Base-by-base conservation (phyloP, 2,329 filamentous ascomycete genomes). In the Cordyceps cateniannulata region DNA sequence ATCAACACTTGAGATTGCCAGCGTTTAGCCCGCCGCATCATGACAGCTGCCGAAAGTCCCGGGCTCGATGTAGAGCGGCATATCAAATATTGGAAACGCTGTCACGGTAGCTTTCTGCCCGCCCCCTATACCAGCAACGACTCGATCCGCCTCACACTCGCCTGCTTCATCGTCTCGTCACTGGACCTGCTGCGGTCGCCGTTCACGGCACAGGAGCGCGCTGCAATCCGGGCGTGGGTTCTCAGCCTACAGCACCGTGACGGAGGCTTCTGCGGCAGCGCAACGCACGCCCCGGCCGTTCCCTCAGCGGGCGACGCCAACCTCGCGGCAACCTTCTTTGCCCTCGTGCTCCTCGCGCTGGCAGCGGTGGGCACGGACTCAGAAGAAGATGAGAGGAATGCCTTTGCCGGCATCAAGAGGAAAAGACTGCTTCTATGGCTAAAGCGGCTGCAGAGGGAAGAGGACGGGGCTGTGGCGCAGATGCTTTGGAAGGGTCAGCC, bases 381-480 rank as follows among this genome's bases (percentile, higher is more conserved):
- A 72, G 1, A 49, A 12, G 70, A 69, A 0, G 69, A 72, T 10
- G 77, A 75, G 3, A 70, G 68, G 16, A 67, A 71, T 2, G 81
- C 81, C 0, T 82, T 91, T 66, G 75, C 77, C 3, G 81, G 85
- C 1, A 87, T 99, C 8, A 81, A 87, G 63, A 82, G 90, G 61
- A 77, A 69, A 45, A 83, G 84, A 62, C 88, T 89, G 63, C 72
- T 98, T 65, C 69, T 74, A 45, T 97, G 93, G 92, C 75, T 99
- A 65, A 81, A 77, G 60, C 81, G 73, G 56, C 75, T 98, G 72
- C 95, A 99, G 77, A 83, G 92, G 27, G 32, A 38, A 2, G 73
- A 77, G 0, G 90, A 98, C 71, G 95, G 95, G 2, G 96, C 92
- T 68, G 98, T 99, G 72, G 95, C 93, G 0, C 93, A 99, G 74